Percentiles rank a stretch among this genome's conserved stretches.
phyloP scores from a whole-genome alignment of 257 asterid species.

The Ligustrum vulgare region DNA sequence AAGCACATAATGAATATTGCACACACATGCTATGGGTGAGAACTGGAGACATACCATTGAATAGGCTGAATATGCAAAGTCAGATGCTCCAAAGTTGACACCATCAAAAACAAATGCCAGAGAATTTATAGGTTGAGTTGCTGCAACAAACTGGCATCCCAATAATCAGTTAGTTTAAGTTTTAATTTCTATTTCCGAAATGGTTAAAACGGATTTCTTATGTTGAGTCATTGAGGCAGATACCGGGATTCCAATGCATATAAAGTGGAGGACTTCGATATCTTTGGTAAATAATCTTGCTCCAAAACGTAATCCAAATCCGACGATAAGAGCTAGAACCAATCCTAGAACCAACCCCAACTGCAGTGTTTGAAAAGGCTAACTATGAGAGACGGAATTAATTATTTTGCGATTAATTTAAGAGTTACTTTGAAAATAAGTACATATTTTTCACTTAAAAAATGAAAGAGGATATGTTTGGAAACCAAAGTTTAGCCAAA shows the following conservation, averaged over 20 bases:
- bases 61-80: slow-evolving; percentile 66
- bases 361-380: slow-evolving; percentile 34
- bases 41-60: slow-evolving; percentile 42
- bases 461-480: background rate
- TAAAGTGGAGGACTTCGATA: slow-evolving; percentile 47
- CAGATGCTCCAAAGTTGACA: slow-evolving; percentile 71
- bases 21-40: background rate
- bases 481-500: background rate
- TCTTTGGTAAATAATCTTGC: slow-evolving; percentile 65
- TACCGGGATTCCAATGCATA: slow-evolving; percentile 73
- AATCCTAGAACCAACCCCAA: slow-evolving; percentile 66
- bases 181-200: background rate
- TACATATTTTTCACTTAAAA: background rate
- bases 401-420: background rate
- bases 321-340: slow-evolving; percentile 51
- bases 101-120: slow-evolving; percentile 80
- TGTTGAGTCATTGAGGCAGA: background rate
- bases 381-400: background rate
- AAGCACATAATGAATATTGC: background rate
- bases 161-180: background rate
- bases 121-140: slow-evolving; percentile 71
- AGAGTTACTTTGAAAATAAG: background rate
- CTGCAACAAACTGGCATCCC: slow-evolving; percentile 61
- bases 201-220: background rate
- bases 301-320: slow-evolving; percentile 61